Evolutionary conservation across 2,329 filamentous ascomycete genomes (phyloP), one percentile per base, ranked within the genome.

Genomic region (Aphanocladium album): DNA sequence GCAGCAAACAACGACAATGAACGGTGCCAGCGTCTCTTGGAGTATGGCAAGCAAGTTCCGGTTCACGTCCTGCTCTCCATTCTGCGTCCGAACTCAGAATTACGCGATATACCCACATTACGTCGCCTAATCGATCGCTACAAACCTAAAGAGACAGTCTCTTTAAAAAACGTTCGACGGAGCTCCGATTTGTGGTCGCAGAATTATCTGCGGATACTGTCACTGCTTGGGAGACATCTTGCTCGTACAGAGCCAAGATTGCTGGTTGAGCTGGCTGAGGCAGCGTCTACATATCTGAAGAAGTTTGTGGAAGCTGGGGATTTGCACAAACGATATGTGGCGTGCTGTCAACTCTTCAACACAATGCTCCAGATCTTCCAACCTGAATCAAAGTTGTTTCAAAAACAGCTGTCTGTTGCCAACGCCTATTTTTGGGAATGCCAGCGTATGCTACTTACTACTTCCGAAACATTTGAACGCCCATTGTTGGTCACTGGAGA

Each of bases 361-460:
- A 57, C 39, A 11, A 65, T 65, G 19, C 66, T 75, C 7, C 43
- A 60, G 17, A 61, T 67, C 5, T 66, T 75, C 37, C 69, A 65
- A 60, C 69, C 67, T 7, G 66, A 67, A n/a, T 62, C 62, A 19
- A 63, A 65, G 16, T 57, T 64, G n/a, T 65, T 66, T 46, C 60
- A 64, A 2, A 66, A 68, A 23, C 68, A 68, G 11, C 64, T 66
- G 43, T 52, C 65, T 7, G 52, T 66, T 3, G 71, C 71, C 11
- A 70, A 74, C 58, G 61, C 65, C 2, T 76, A 72, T 63, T 69
- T 73, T 39, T 88, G 85, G 85, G 76, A 80, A 59, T 83, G 83
- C 0, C 82, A 87, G 63, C 80, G 77, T 52, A 71, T 77, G 5
- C 72, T 88, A 30, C 70, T 88, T 25, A 73, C 76, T 19, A 74